phyloP scores from a whole-genome alignment of 2,329 filamentous ascomycete species.

The Phialemoniopsis sp. region DNA sequence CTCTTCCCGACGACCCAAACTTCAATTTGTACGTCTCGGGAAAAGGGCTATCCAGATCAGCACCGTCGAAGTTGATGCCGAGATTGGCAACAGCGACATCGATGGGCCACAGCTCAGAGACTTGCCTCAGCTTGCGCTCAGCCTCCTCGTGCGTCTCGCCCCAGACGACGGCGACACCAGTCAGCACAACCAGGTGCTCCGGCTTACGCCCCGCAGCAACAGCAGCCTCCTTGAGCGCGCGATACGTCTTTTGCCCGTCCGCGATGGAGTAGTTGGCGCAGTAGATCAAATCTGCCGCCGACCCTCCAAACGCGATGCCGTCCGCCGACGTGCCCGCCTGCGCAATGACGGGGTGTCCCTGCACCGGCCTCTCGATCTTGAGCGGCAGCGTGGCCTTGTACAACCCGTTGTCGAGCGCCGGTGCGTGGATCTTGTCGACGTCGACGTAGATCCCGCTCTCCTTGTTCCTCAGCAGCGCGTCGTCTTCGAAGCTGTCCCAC shows the following conservation, averaged over 20 bases:
- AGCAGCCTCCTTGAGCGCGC: constrained; percentile 4
- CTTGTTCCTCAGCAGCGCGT: constrained; percentile 5
- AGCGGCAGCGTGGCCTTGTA: constrained; percentile 5
- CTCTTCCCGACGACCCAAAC: neutral
- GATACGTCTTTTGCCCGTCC: constrained; percentile 5
- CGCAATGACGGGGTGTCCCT: constrained; percentile 6
- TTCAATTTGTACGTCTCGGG: constrained; percentile 1
- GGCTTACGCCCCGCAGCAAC: constrained; percentile 2
- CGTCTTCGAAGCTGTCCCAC: constrained; percentile 5
- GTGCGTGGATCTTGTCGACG: constrained; percentile 4
- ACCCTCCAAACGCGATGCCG: no score
- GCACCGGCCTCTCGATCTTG: constrained; percentile 4
- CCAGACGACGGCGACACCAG: constrained; percentile 4
- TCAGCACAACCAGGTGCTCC: constrained; percentile 2
- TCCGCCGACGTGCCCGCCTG: constrained; percentile 8
- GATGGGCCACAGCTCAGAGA: constrained; percentile 2
- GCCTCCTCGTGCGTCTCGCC: constrained; percentile 3
- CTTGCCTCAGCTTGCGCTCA: neutral
- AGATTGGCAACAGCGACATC: constrained; percentile 3
- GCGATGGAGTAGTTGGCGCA: constrained; percentile 8
- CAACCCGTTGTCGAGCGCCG: constrained; percentile 3
- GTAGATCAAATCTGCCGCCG: no score
- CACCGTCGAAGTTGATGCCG: constrained; percentile 3
- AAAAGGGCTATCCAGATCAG: constrained; percentile 3
- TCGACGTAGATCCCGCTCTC: constrained; percentile 2